Base-by-base conservation (phyloP, 129 eudicot genomes). In the Ambrosia trifida region DNA sequence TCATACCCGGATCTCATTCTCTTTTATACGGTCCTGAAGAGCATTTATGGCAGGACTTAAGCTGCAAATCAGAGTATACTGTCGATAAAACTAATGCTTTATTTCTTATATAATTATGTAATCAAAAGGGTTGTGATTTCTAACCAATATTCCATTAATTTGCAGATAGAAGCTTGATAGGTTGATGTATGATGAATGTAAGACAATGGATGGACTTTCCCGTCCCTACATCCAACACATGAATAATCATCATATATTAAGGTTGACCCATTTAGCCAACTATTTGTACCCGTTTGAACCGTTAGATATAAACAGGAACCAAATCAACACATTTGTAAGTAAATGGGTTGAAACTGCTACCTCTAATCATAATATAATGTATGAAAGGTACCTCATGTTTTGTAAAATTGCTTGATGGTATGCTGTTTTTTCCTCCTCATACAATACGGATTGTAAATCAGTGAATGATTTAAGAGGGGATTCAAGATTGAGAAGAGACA, bases 131-230 rank as follows among this genome's bases (percentile, higher is more conserved):
- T 47, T 19, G 53, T 46, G 17, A n/a, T 47, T 66, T 59, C 86
- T 85, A 50, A 95, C 99, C 99, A 95, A 70, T 87, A 88, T 77
- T 95, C 99, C 85, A 95, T 95, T 81, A 95, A 68, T 78, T 95
- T 95, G 91, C 99, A 95, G 78, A 95, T 74, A 75, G 99, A 90
- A 73, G 99, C 97, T 85, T 95, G 97, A 82, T 95, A 95, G 19
- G 99, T 88, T 64, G 99, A 90, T 58, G 99, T 84, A 70, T 95
- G 99, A 72, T 95, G 99, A 76, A 95, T 78, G 80, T 71, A 90
- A 52, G 96, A 81, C 35, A 95, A 96, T 9, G 99, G 99, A 63
- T 95, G 99, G 63, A 88, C 83, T 82, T 90, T 90, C 36, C 96
- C 97, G 24, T 86, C 89, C 89, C 99, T 95, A 41, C 79, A 79